A percentile compares a stretch with the other conserved stretches of the same genome.
Evolutionary conservation across 768 basidiomycete genomes (phyloP).

Genomic region (Russula abietina): DNA sequence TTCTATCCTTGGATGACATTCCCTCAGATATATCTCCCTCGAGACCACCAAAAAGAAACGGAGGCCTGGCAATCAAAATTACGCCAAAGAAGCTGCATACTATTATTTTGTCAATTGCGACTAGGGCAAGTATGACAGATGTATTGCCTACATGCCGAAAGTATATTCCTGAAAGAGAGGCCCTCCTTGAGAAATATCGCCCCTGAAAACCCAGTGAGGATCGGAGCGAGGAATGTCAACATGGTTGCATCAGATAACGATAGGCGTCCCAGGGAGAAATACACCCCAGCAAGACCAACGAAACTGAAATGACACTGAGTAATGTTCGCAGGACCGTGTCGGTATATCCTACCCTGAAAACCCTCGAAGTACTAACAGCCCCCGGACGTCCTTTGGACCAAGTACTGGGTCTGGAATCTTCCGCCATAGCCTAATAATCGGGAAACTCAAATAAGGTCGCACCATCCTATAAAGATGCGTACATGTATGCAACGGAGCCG

Average conservation of each 20-base stretch:
- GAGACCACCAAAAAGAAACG: conserved; percentile 56
- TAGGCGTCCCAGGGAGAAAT: conserved; percentile 66
- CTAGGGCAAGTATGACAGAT: not conserved
- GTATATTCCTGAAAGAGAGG: conserved; percentile 47
- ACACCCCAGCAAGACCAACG: conserved; percentile 60
- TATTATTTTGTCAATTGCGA: conserved; percentile 22
- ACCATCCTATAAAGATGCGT: not conserved
- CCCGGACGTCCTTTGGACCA: conserved; percentile 64
- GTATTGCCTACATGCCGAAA: conserved; percentile 43
- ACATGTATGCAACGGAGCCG: conserved; percentile 49
- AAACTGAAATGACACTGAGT: conserved; percentile 41
- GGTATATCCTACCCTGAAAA: conserved; percentile 45
- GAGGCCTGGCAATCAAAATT: conserved; percentile 73
- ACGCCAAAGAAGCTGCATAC: conserved; percentile 71
- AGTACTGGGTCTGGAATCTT: conserved; percentile 52
- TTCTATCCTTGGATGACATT: conserved; percentile 35
- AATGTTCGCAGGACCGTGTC: not conserved
- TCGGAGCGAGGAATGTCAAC: conserved; percentile 68
- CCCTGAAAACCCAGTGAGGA: conserved; percentile 56
- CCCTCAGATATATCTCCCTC: conserved; percentile 7
- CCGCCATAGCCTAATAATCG: conserved; percentile 35
- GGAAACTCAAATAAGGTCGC: not conserved
- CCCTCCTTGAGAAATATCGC: conserved; percentile 56
- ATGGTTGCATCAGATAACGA: conserved; percentile 75
- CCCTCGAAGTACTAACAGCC: conserved; percentile 52